These are phyloP conservation scores for Purpureocillium lavendulum DNA, from an alignment of 2,329 filamentous ascomycete species.

Conservation along the genomic window DNA sequence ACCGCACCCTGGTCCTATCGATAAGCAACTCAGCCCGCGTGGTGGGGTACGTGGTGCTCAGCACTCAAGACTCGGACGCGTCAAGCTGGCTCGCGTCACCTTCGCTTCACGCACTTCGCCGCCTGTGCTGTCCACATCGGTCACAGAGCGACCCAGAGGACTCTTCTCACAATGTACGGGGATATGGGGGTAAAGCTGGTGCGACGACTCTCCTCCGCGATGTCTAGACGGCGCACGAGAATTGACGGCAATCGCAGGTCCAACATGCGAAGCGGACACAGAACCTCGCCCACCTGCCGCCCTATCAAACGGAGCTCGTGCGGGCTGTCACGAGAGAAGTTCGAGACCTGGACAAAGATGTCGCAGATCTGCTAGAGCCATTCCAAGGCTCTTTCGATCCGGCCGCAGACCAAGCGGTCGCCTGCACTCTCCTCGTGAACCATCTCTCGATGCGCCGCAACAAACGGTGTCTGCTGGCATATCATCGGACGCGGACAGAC, in stretches of 20 bases:
- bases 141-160: too few species aligned
- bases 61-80: too few species aligned
- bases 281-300: constrained; percentile 74
- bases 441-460: constrained; percentile 93
- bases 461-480: constrained; percentile 90
- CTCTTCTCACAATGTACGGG: constrained; percentile 60
- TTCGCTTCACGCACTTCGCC: background rate
- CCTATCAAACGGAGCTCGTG: constrained; percentile 88
- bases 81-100: too few species aligned
- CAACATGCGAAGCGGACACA: constrained; percentile 94
- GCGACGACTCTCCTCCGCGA: constrained; percentile 13
- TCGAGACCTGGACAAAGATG: constrained; percentile 84
- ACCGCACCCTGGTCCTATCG: too few species aligned
- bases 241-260: constrained; percentile 45
- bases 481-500: constrained; percentile 82
- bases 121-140: background rate
- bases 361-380: constrained; percentile 67
- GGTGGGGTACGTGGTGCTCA: too few species aligned
- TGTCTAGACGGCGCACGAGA: too few species aligned
- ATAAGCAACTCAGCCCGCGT: too few species aligned
- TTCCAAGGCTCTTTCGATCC: constrained; percentile 84
- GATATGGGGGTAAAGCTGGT: constrained; percentile 83
- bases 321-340: constrained; percentile 85
- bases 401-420: constrained; percentile 69
- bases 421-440: constrained; percentile 84